These are phyloP conservation scores for Sarcocystis neurona DNA, from an alignment of 169 alveolate species.

Conservation along the genomic window DNA sequence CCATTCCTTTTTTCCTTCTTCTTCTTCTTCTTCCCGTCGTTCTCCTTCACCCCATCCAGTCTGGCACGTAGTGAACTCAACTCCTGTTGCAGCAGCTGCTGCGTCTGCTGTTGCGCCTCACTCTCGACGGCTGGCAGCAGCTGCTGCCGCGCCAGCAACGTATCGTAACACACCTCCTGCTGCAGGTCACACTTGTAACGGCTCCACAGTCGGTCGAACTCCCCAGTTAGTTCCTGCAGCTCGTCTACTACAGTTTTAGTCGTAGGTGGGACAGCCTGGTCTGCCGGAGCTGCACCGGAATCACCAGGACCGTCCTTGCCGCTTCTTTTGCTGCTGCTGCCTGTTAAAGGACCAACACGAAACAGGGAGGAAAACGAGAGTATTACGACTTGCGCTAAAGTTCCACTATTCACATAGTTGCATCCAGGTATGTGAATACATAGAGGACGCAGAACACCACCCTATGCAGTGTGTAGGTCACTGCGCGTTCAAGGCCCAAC, in stretches of 20 bases:
- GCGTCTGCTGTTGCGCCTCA: constrained; percentile 75
- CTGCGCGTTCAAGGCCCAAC: too few relatives aligned
- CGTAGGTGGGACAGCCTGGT: too few relatives aligned
- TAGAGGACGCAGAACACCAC: too few relatives aligned
- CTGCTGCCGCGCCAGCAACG: background rate
- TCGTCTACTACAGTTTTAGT: background rate
- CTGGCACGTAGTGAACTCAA: constrained; percentile 73
- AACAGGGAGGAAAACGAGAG: too few relatives aligned
- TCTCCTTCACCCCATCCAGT: constrained; percentile 31
- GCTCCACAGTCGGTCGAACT: background rate
- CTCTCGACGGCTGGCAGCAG: constrained; percentile 76
- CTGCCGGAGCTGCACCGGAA: too few relatives aligned
- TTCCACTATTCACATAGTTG: too few relatives aligned
- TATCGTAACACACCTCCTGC: background rate
- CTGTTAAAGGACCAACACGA: too few relatives aligned
- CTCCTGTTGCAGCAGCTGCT: constrained; percentile 80
- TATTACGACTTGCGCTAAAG: too few relatives aligned
- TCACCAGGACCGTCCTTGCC: too few relatives aligned
- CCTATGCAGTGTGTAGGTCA: too few relatives aligned
- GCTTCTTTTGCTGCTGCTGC: too few relatives aligned
- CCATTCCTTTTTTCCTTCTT: constrained; percentile 69
- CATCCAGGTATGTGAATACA: too few relatives aligned
- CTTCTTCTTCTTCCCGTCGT: constrained; percentile 69
- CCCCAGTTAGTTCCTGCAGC: background rate
- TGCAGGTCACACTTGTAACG: background rate